Evolutionary conservation across 2,329 filamentous ascomycete genomes (phyloP), one percentile per base, ranked within the genome.

Genomic region (Fusarium lateritium): DNA sequence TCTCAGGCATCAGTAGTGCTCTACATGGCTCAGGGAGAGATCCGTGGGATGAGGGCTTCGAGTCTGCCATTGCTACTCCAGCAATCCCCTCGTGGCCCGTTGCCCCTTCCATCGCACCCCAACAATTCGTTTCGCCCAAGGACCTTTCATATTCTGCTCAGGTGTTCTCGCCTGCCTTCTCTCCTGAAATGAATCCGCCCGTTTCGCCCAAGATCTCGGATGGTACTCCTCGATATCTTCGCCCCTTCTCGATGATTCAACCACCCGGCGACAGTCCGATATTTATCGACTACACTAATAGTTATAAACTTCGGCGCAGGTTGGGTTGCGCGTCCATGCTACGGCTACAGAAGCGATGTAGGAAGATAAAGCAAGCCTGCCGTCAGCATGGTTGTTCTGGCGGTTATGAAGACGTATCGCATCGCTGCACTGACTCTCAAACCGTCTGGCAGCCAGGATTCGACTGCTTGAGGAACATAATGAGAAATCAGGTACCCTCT

Each of bases 1-100:
- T 68, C 7, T 73, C 71, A 3, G 62, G 61, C 8, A 72, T 73
- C 19, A 62, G 63, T 10, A 68, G 64, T 17, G 70, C 56, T 7
- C 43, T 72, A 5, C 54, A 31, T 33, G 45, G 46, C 3, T 31
- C 38, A 22, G 42, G 10, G 54, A 26, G 11, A 31, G 42, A 19
- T 10, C 28, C 19, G 17, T 19, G 17, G n/a, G 14, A 42, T n/a
- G 22, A 26, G 17, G 17, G 9, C 14, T 34, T 19, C 34, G 28
- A 14, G 9, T 26, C 28, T 22, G 13, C 26, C 21, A 19, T 21
- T 21, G 14, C 24, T 17, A 36, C n/a, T 24, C 22, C 24, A n/a
- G 14, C 10, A 4, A 39, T 15, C 13, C 13, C 21, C 6, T 13
- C 33, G 2, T 17, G 13, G n/a, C 6, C 11, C 8, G 31, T 14